Evolutionary conservation across 1,284 basidiomycete genomes (phyloP), one percentile per base, ranked within the genome.

Genomic region (Trametes pubescens): DNA sequence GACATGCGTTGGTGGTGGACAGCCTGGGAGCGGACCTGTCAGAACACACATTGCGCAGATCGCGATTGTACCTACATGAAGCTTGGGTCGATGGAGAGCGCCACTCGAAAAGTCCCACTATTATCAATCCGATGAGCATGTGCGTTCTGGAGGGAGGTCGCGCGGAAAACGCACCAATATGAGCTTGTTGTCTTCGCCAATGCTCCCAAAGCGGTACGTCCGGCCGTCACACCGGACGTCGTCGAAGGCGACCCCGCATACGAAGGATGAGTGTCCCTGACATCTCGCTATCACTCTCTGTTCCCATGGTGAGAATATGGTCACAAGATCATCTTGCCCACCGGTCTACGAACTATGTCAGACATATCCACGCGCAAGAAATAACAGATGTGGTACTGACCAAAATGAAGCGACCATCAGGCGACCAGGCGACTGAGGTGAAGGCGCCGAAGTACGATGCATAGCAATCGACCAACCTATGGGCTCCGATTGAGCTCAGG

Each of bases 251-350:
- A 99, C 84, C 2, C 88, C 84, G 0, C 94, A 92, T 5, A 99
- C 93, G 73, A 98, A 99, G 1, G 94, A 96, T 0, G 94, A 92
- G 75, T 99, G 97, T 0, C 97, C 98, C 77, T 98, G 96, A 79
- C 96, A 98, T 54, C 96, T 86, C 3, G 97, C 97, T n/a, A 99
- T 88, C 14, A 99, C 89, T 10, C 95, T 87, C 72, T 93, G 91
- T 74, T 98, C 96, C 84, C 91, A 92, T 0, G 94, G 93, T 0
- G 95, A 95, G 74, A 94, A 94, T 65, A 98, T 92, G 0, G 96
- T 97, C 53, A 98, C 82, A 13, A 99, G 84, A 73, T 99, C 97
- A 74, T 99, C 97, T 81, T 99, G 89, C 0, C 92, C 92, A n/a
- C 92, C 92, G 0, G 89, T 89, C 88, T 90, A 66, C 11, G 51